These are phyloP conservation scores for Xylariaceae sp. DNA, from an alignment of 2,329 filamentous ascomycete genomes.

Conservation along the genomic window DNA sequence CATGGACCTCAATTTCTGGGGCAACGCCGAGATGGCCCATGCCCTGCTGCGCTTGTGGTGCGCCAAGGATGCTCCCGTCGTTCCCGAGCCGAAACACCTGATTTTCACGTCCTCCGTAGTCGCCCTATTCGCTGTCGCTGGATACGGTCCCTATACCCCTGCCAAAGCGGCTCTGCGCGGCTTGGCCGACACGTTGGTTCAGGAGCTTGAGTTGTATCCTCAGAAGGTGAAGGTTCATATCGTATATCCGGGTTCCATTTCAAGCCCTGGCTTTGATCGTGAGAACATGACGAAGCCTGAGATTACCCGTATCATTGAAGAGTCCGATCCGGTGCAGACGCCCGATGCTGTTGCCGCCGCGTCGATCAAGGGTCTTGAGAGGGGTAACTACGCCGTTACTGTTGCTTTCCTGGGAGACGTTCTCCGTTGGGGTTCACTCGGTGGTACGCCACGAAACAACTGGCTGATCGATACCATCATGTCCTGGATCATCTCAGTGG, in stretches of 20 bases:
- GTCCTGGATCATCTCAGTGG: conserved; percentile 46
- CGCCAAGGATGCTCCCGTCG: conserved; percentile 40
- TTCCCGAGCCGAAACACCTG: conserved; percentile 62
- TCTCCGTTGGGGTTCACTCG: conserved; percentile 60
- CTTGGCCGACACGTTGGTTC: conserved; percentile 74
- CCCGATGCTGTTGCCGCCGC: conserved; percentile 70
- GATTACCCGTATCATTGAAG: conserved; percentile 73
- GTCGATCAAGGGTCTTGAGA: conserved; percentile 70
- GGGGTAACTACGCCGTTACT: conserved; percentile 72
- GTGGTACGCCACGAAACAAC: conserved; percentile 53
- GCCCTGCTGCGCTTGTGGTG: conserved; percentile 74
- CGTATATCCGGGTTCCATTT: conserved; percentile 79
- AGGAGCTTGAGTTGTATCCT: conserved; percentile 84
- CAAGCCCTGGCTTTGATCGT: conserved; percentile 64
- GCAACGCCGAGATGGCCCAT: conserved; percentile 79
- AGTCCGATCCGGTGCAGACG: conserved; percentile 72
- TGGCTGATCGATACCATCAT: conserved; percentile 56
- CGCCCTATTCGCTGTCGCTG: conserved; percentile 70
- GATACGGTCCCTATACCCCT: conserved; percentile 79
- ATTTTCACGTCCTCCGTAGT: conserved; percentile 79
- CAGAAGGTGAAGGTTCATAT: conserved; percentile 75
- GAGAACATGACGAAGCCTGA: conserved; percentile 77
- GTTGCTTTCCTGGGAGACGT: conserved; percentile 66
- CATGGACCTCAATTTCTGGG: conserved; percentile 93
- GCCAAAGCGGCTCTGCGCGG: conserved; percentile 80